Evolutionary conservation across 495 filamentous ascomycete genomes (phyloP).

Genomic region (Chaetomium cochliodes): DNA sequence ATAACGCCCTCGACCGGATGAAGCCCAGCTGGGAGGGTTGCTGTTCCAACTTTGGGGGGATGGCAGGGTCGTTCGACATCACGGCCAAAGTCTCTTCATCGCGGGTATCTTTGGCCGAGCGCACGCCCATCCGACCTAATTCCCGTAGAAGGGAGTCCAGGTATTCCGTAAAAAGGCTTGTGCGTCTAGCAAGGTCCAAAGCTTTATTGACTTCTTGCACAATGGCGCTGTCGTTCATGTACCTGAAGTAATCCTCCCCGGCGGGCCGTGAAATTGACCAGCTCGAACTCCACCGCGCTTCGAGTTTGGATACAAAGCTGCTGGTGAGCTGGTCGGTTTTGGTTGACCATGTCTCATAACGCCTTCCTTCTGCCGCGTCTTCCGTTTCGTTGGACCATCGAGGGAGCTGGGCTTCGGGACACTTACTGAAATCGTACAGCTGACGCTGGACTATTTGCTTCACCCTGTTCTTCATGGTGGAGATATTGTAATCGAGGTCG

Average conservation of each 20-base stretch:
- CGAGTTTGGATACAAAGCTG: background rate
- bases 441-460: background rate
- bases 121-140: background rate
- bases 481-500: conserved; percentile 10
- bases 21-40: background rate
- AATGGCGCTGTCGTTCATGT: conserved; percentile 3
- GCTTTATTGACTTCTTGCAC: background rate
- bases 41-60: background rate
- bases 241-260: background rate
- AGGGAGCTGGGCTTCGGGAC: background rate
- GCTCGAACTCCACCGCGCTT: conserved; percentile 7
- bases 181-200: conserved; percentile 5
- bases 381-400: background rate
- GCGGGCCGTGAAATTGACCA: conserved; percentile 1
- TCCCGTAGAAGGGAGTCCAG: background rate
- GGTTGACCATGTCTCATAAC: background rate
- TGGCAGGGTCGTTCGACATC: background rate
- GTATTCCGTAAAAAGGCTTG: conserved; percentile 8
- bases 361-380: background rate
- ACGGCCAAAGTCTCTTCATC: too few species aligned
- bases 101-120: background rate
- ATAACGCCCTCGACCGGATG: background rate
- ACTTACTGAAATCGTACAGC: background rate
- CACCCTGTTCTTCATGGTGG: background rate
- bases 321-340: background rate